Conservation (phyloP, 768 basidiomycete genomes). For the Coprinellus micaceus region DNA sequence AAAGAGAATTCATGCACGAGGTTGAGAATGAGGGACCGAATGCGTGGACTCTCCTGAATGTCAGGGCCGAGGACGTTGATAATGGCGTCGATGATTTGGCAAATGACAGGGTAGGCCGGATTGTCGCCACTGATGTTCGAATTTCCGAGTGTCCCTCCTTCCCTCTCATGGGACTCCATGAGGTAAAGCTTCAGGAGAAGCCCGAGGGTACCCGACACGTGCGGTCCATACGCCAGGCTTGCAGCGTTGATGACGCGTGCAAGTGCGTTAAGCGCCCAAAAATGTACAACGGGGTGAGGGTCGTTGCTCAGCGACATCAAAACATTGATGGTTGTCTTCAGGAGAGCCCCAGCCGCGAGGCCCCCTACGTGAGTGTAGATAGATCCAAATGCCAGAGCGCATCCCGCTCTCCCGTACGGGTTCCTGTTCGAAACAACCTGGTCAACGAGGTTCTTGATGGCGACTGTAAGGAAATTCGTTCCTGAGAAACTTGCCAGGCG, state of each 20-base stretch:
- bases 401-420: conserved; percentile 89
- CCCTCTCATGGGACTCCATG: conserved; percentile 86
- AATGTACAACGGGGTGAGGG: conserved; percentile 95
- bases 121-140: conserved; percentile 87
- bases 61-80: conserved; percentile 95
- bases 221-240: conserved; percentile 86
- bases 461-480: conserved; percentile 76
- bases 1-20: conserved; percentile 81
- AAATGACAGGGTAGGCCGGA: conserved; percentile 88
- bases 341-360: conserved; percentile 87
- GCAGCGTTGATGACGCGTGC: conserved; percentile 87
- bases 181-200: conserved; percentile 89
- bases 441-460: conserved; percentile 88
- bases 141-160: conserved; percentile 80
- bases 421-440: conserved; percentile 93
- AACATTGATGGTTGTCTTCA: conserved; percentile 94
- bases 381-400: conserved; percentile 86
- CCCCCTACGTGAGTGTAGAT: conserved; percentile 92
- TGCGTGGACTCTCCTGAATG: conserved; percentile 80
- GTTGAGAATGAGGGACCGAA: conserved; percentile 77
- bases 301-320: conserved; percentile 93
- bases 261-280: conserved; percentile 84
- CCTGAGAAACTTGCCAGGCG: conserved; percentile 80
- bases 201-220: conserved; percentile 82
- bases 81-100: conserved; percentile 88